Conservation (phyloP, 2,329 filamentous ascomycete species). For the Beauveria caledonica region DNA sequence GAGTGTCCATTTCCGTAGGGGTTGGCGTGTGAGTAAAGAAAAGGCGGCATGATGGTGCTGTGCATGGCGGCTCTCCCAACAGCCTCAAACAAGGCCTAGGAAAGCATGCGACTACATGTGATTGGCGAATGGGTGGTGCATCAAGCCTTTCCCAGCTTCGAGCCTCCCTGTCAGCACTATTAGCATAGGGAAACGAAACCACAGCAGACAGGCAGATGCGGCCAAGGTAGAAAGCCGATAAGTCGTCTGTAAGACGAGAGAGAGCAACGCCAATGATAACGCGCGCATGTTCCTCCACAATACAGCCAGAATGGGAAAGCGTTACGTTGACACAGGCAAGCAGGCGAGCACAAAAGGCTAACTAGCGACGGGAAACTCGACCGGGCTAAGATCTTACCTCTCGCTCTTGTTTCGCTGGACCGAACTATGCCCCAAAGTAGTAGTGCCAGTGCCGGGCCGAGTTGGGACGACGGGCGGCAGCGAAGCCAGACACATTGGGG, state of each 20-base stretch:
- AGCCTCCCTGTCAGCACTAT: not conserved
- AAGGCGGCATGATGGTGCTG: not conserved
- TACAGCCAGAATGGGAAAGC: not conserved
- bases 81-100: not conserved
- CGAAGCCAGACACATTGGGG: too few species aligned
- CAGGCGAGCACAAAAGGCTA: too few species aligned
- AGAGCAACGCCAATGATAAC: not conserved
- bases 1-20: slow-evolving; percentile 1
- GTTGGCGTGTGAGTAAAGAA: not conserved
- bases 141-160: not conserved
- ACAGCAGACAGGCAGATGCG: not conserved
- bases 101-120: not conserved
- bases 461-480: not conserved
- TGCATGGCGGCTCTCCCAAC: not conserved
- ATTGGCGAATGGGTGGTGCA: not conserved
- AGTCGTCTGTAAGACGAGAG: not conserved
- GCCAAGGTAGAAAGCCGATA: not conserved
- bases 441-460: not conserved
- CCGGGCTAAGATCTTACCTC: slow-evolving; percentile 6
- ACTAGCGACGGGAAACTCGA: not conserved
- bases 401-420: not conserved
- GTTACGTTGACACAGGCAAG: not conserved
- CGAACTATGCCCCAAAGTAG: not conserved
- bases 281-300: not conserved
- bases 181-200: not conserved